phyloP scores from a whole-genome alignment of 371 early-diverging fungal species.

The Nematocida sp. region DNA sequence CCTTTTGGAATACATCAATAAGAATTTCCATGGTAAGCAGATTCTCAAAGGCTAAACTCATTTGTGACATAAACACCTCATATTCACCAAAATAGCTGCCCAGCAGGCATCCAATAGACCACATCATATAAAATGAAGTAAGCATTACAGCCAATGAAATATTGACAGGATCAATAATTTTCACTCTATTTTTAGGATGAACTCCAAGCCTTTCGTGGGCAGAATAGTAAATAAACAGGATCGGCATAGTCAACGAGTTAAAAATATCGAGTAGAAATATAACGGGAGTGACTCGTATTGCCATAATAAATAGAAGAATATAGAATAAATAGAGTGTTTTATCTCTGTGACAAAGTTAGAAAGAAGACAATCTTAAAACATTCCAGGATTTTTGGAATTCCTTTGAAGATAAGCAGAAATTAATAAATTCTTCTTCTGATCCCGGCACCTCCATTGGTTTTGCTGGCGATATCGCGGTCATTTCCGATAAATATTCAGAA shows the following conservation, averaged over 20 bases:
- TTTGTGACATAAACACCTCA: slow-evolving; percentile 14
- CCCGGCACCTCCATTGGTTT: no score
- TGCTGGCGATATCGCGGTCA: slow-evolving; percentile 22
- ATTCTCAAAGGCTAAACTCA: background rate
- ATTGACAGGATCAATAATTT: slow-evolving; percentile 5
- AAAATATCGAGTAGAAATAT: slow-evolving; percentile 42
- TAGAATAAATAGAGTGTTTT: slow-evolving; percentile 31
- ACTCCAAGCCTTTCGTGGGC: slow-evolving; percentile 28
- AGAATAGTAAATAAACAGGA: slow-evolving; percentile 24
- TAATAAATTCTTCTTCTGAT: slow-evolving; percentile 34
- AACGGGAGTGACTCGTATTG: slow-evolving; percentile 43
- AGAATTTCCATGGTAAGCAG: slow-evolving; percentile 36
- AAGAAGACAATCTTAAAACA: slow-evolving; percentile 28
- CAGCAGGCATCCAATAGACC: slow-evolving; percentile 36
- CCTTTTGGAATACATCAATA: slow-evolving; percentile 32
- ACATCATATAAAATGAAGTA: slow-evolving; percentile 46
- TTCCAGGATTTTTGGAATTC: slow-evolving; percentile 26
- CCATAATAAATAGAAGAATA: slow-evolving; percentile 3
- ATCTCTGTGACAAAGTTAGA: slow-evolving; percentile 44
- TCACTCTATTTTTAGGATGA: background rate
- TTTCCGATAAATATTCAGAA: background rate
- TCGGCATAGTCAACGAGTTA: slow-evolving; percentile 7
- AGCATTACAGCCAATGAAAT: slow-evolving; percentile 23
- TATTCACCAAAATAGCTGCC: slow-evolving; percentile 41
- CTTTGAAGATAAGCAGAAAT: slow-evolving; percentile 31